These are phyloP conservation scores for Fusarium begoniae DNA, from an alignment of 2,329 filamentous ascomycete genomes.

Conservation along the genomic window DNA sequence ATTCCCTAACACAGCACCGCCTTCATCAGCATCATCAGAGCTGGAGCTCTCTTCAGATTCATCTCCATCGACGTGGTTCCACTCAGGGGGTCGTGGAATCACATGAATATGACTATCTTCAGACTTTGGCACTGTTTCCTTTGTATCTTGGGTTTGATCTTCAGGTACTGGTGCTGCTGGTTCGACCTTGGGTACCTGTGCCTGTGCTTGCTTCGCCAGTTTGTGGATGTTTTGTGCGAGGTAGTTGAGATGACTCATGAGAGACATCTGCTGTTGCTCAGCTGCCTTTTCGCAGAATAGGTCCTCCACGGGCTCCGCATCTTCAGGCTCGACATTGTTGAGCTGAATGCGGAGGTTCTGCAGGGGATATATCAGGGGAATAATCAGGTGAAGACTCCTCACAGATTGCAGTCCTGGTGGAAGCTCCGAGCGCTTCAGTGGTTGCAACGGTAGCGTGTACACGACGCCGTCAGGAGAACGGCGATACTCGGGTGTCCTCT, in stretches of 20 bases:
- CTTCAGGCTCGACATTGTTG: conserved; percentile 67
- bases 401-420: conserved; percentile 69
- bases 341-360: conserved; percentile 73
- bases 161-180: conserved; percentile 14
- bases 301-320: conserved; percentile 70
- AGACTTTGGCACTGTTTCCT: conserved; percentile 2
- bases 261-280: conserved; percentile 66
- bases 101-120: conserved; percentile 72
- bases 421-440: conserved; percentile 67
- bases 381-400: conserved; percentile 71
- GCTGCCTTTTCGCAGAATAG: conserved; percentile 69
- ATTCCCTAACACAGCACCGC: conserved; percentile 52
- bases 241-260: conserved; percentile 81
- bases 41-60: conserved; percentile 60
- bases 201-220: conserved; percentile 67
- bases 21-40: conserved; percentile 53
- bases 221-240: conserved; percentile 75
- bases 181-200: conserved; percentile 51
- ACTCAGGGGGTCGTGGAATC: conserved; percentile 82
- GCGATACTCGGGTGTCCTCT: conserved; percentile 71
- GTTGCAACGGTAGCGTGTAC: conserved; percentile 76
- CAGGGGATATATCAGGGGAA: conserved; percentile 77
- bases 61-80: conserved; percentile 60
- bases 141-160: neutral
- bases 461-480: conserved; percentile 75